Evolutionary conservation across 768 basidiomycete species (phyloP).

Genomic region (Termitomyces titanicus): DNA sequence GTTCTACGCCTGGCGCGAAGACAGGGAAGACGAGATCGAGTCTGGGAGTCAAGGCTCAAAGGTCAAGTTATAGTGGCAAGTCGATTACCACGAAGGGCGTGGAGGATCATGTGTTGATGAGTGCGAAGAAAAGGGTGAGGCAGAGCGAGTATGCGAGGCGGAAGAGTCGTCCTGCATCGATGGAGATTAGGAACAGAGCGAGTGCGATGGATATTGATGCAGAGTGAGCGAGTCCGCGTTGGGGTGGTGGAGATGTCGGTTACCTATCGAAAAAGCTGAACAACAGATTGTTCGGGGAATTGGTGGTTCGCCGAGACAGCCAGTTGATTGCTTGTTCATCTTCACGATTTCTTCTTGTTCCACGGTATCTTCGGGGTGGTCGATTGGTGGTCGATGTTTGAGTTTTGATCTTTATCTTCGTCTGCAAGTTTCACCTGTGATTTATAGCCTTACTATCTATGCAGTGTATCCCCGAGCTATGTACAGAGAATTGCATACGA

Average conservation of each 20-base stretch:
- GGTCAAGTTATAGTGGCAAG: conserved; percentile 36
- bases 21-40: conserved; percentile 47
- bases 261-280: too few species aligned
- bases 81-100: conserved; percentile 25
- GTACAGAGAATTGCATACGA: background rate
- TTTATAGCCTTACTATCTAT: background rate
- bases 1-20: conserved; percentile 19
- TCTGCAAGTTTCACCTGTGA: background rate
- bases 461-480: background rate
- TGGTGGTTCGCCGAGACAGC: background rate
- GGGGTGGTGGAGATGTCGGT: background rate
- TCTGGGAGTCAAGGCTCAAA: conserved; percentile 37
- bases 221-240: conserved; percentile 1
- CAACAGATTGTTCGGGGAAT: too few species aligned
- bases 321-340: background rate
- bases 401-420: background rate
- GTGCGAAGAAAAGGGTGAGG: conserved; percentile 68
- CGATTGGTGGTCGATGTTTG: background rate
- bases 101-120: conserved; percentile 44
- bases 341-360: background rate
- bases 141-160: conserved; percentile 73
- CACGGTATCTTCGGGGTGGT: background rate
- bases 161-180: conserved; percentile 36
- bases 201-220: conserved; percentile 11
- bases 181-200: conserved; percentile 2